These are phyloP conservation scores for Coffea canephora DNA, from an alignment of 257 asterid species.

Conservation along the genomic window DNA sequence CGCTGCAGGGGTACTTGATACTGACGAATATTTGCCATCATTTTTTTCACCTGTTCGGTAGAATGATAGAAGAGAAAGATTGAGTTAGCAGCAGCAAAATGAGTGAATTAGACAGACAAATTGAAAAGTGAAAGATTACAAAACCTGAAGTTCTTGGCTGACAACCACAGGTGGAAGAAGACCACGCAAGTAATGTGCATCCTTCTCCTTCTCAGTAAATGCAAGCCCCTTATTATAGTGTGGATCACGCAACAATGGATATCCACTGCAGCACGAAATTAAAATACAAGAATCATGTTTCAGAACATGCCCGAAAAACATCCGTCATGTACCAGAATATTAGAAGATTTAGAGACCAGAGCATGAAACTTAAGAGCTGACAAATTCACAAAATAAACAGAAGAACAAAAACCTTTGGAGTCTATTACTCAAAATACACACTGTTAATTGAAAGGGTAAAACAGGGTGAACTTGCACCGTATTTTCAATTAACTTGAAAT, in stretches of 20 bases:
- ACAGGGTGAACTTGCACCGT: not conserved
- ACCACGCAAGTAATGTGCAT: conserved; percentile 91
- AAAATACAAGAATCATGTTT: conserved; percentile 4
- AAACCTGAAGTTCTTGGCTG: conserved; percentile 82
- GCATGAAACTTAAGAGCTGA: not conserved
- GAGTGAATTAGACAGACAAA: not conserved
- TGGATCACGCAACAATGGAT: conserved; percentile 93
- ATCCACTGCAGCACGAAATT: conserved; percentile 61
- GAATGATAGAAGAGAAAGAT: conserved; percentile 8
- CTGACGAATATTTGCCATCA: conserved; percentile 91
- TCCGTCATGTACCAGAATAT: too few relatives aligned
- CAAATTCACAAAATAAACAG: not conserved
- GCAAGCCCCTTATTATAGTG: conserved; percentile 98
- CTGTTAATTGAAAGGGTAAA: not conserved
- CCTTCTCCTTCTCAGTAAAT: conserved; percentile 85
- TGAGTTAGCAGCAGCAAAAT: not conserved
- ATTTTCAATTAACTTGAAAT: not conserved
- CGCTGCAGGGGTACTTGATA: conserved; percentile 92
- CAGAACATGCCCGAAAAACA: not conserved
- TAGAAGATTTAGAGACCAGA: not conserved
- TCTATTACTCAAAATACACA: not conserved
- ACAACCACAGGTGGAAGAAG: conserved; percentile 90
- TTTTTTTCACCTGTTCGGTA: conserved; percentile 67
- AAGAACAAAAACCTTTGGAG: not conserved
- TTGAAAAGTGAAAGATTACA: not conserved